Percentiles rank a stretch among this genome's conserved stretches.
phyloP scores from a whole-genome alignment of 352 stramenopile genomes.

The Globisporangium cystogenes region DNA sequence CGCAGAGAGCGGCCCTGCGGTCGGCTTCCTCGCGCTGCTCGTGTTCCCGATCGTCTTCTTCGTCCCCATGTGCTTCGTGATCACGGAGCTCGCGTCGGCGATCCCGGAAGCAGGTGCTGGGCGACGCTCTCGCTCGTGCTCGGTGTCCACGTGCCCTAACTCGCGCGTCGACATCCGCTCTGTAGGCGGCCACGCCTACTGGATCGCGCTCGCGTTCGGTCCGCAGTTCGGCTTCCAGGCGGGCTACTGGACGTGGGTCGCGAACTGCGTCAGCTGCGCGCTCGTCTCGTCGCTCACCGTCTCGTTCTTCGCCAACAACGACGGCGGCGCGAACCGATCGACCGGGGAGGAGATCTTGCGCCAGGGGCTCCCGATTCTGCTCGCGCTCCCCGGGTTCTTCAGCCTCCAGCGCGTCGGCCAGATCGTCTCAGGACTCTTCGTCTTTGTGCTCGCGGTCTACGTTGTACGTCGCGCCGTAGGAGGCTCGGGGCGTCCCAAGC shows the following conservation, averaged over 20 bases:
- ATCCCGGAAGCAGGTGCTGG: constrained; percentile 33
- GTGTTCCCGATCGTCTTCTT: constrained; percentile 41
- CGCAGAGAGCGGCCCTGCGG: constrained; percentile 29
- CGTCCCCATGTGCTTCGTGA: constrained; percentile 36
- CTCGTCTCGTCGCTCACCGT: constrained; percentile 58
- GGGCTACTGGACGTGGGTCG: constrained; percentile 80
- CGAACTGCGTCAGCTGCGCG: constrained; percentile 70
- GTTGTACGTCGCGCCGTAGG: constrained; percentile 19
- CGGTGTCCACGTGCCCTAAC: too few species aligned
- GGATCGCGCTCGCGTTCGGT: constrained; percentile 61
- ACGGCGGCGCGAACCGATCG: constrained; percentile 9
- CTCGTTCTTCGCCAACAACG: constrained; percentile 17
- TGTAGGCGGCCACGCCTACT: constrained; percentile 53
- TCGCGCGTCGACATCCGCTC: too few species aligned
- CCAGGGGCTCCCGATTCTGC: constrained; percentile 40
- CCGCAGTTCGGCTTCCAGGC: constrained; percentile 66
- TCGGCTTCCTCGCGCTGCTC: constrained; percentile 28
- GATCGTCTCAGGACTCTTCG: constrained; percentile 19
- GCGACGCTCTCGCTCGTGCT: too few species aligned
- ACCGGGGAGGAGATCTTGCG: constrained; percentile 36
- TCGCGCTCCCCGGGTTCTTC: constrained; percentile 42
- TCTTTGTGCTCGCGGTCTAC: constrained; percentile 34
- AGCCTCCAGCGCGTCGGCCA: constrained; percentile 34
- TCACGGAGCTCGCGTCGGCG: constrained; percentile 41
- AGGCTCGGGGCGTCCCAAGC: background rate